phyloP scores from a whole-genome alignment of 1,139 yeast species.

The Kodamaea fungicola region DNA sequence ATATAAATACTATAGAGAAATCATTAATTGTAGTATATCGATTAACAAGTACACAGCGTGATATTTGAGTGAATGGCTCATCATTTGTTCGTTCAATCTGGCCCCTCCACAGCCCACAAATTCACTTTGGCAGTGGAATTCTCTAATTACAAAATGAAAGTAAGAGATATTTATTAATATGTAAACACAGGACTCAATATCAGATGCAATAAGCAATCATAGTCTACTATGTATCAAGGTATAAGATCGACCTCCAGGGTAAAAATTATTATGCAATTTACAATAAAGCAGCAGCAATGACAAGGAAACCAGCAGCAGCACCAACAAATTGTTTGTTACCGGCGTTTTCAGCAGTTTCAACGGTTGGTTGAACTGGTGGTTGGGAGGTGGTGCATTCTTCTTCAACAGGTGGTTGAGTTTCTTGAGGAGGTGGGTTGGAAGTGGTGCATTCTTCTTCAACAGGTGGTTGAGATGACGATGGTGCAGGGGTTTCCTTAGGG shows the following conservation, averaged over 20 bases:
- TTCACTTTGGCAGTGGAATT: no score
- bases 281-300: slow-evolving; percentile 17
- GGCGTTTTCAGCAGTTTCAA: slow-evolving; percentile 10
- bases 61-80: no score
- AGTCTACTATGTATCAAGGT: no score
- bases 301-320: slow-evolving; percentile 17
- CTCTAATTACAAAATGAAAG: no score
- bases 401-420: neutral
- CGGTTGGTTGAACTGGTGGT: slow-evolving; percentile 13
- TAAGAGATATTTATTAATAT: no score
- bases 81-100: no score
- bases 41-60: no score
- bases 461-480: slow-evolving; percentile 9
- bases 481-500: slow-evolving; percentile 3
- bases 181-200: no score
- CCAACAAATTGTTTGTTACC: slow-evolving; percentile 14
- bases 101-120: no score
- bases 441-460: slow-evolving; percentile 5
- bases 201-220: no score
- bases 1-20: neutral
- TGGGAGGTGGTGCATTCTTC: slow-evolving; percentile 1
- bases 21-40: no score
- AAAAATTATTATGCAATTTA: slow-evolving; percentile 14
- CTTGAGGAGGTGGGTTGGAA: slow-evolving; percentile 1
- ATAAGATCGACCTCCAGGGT: neutral